Conservation (phyloP, 345 rosid species). For the Melastoma malabathricum region DNA sequence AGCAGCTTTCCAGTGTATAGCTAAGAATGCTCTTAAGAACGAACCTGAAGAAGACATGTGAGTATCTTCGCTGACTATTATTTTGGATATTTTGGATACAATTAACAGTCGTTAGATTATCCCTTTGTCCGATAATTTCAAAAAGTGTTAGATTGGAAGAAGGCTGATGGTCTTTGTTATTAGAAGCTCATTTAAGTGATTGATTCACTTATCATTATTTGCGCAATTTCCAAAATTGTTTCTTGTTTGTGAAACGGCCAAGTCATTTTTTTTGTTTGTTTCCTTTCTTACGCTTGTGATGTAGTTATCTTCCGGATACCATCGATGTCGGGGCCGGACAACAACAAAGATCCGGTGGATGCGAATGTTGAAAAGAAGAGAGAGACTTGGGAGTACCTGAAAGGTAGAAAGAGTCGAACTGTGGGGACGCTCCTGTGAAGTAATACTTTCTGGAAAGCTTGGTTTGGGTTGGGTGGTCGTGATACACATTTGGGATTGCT, state of each 20-base stretch:
- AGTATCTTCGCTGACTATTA: conserved; percentile 9
- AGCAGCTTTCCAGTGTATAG: conserved; percentile 62
- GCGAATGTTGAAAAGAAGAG: conserved; percentile 36
- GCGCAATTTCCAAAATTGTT: background rate
- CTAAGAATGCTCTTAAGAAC: conserved; percentile 70
- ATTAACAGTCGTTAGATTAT: no score
- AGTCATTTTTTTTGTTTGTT: background rate
- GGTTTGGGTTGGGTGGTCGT: no score
- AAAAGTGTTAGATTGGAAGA: no score
- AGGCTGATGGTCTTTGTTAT: background rate
- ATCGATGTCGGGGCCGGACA: conserved; percentile 49
- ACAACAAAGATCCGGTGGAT: conserved; percentile 65
- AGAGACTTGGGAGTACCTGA: background rate
- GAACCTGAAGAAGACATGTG: conserved; percentile 82
- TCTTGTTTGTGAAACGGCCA: background rate
- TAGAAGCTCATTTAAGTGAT: background rate
- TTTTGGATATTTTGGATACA: background rate
- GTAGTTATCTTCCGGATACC: conserved; percentile 54
- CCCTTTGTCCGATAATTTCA: no score
- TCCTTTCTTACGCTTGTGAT: background rate
- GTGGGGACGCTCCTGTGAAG: background rate
- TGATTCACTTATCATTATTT: background rate
- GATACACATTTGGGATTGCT: no score
- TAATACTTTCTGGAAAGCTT: background rate
- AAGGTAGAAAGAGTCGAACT: background rate